Evolutionary conservation across 345 rosid genomes (phyloP).

Genomic region (Litchi chinensis): DNA sequence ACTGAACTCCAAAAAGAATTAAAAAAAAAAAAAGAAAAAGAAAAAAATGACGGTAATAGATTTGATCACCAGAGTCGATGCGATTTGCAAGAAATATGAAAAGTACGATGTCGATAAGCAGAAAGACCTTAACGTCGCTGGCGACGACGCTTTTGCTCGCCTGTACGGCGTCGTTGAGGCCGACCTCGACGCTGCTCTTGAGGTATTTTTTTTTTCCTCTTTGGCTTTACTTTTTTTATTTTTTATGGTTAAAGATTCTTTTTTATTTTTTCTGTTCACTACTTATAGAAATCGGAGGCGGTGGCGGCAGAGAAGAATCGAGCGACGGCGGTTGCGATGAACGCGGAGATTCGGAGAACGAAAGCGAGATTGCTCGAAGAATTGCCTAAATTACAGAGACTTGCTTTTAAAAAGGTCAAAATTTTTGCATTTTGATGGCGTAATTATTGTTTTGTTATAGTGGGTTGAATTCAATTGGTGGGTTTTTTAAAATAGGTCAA

Average conservation of each 20-base stretch:
- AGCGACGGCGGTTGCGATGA: constrained; percentile 63
- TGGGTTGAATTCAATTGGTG: not conserved
- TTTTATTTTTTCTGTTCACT: too few relatives aligned
- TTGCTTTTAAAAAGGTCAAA: constrained; percentile 60
- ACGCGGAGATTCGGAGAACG: constrained; percentile 66
- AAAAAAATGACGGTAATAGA: constrained; percentile 53
- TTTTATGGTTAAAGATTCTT: not conserved
- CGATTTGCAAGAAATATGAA: constrained; percentile 68
- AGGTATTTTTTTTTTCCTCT: constrained; percentile 22
- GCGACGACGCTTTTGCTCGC: constrained; percentile 67
- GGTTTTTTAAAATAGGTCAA: constrained; percentile 37
- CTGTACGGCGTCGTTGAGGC: constrained; percentile 52
- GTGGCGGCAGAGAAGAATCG: constrained; percentile 56
- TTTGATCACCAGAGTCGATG: constrained; percentile 58
- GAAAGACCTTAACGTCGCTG: constrained; percentile 51
- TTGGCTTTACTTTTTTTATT: not conserved
- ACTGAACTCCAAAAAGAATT: not conserved
- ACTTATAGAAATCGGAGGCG: constrained; percentile 54
- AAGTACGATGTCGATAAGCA: constrained; percentile 67
- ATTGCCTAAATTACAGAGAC: constrained; percentile 62
- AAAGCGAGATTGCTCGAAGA: constrained; percentile 67
- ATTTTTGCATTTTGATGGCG: not conserved
- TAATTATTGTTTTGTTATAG: not conserved
- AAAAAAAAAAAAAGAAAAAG: not conserved
- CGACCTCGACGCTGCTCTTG: constrained; percentile 45